phyloP scores from a whole-genome alignment of 352 stramenopile species.

The Globisporangium viniferum region DNA sequence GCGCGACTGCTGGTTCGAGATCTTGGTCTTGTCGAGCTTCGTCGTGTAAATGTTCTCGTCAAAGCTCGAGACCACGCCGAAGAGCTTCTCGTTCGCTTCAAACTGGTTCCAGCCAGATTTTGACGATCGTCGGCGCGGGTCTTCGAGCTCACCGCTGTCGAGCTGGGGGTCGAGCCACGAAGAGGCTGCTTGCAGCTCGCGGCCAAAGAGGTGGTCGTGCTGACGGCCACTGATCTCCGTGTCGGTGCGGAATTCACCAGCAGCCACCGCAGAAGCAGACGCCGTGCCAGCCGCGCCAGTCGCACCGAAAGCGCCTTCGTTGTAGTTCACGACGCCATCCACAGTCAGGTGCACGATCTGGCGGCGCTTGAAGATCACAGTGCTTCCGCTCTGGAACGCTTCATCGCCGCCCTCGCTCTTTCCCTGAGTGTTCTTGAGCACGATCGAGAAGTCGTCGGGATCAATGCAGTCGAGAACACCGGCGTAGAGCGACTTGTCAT shows the following conservation, averaged over 20 bases:
- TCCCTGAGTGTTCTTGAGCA: slow-evolving; percentile 74
- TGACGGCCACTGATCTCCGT: slow-evolving; percentile 86
- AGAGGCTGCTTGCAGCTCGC: slow-evolving; percentile 60
- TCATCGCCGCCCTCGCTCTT: slow-evolving; percentile 29
- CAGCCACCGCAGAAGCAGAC: slow-evolving; percentile 6
- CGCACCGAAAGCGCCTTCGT: slow-evolving; percentile 35
- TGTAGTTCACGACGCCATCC: slow-evolving; percentile 63
- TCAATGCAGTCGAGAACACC: slow-evolving; percentile 81
- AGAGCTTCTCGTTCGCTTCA: slow-evolving; percentile 94
- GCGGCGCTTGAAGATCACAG: slow-evolving; percentile 66
- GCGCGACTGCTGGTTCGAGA: slow-evolving; percentile 85
- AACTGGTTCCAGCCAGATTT: slow-evolving; percentile 95
- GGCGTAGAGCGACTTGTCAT: slow-evolving; percentile 56
- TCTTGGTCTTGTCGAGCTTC: slow-evolving; percentile 91
- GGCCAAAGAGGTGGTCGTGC: slow-evolving; percentile 65
- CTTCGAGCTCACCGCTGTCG: slow-evolving; percentile 73
- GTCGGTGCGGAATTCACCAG: slow-evolving; percentile 76
- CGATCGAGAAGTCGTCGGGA: slow-evolving; percentile 79
- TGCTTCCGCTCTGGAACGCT: slow-evolving; percentile 70
- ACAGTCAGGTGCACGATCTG: slow-evolving; percentile 64
- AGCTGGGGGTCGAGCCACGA: slow-evolving; percentile 81
- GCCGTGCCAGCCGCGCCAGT: slow-evolving; percentile 9
- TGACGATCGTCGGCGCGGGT: slow-evolving; percentile 35
- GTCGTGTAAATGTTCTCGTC: slow-evolving; percentile 99
- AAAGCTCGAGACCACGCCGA: slow-evolving; percentile 94